These are phyloP conservation scores for Pyrenophora teres DNA, from an alignment of 2,329 filamentous ascomycete species.

Conservation along the genomic window DNA sequence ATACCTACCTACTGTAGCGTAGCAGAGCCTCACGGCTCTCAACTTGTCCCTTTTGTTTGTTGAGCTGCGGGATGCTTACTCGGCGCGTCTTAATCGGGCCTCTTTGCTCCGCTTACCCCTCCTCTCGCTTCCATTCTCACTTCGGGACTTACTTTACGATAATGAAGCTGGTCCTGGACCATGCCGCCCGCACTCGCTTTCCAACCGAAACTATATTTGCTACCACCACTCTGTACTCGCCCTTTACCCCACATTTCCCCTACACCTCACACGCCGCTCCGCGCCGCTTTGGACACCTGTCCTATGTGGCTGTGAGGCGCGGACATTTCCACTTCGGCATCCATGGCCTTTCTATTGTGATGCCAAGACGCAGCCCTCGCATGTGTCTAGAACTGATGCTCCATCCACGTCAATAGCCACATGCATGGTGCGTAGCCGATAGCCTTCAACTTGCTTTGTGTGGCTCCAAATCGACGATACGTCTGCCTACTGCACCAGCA, in stretches of 20 bases:
- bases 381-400: constrained; percentile 6
- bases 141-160: constrained; percentile 11
- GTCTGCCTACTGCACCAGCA: background rate
- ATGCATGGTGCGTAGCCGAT: constrained; percentile 9
- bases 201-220: constrained; percentile 3
- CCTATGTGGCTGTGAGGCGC: constrained; percentile 11
- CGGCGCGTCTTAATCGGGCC: constrained; percentile 12
- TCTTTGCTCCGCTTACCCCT: constrained; percentile 17
- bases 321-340: constrained; percentile 8
- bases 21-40: constrained; percentile 14
- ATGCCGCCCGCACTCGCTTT: constrained; percentile 2
- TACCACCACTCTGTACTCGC: no score
- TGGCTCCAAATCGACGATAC: constrained; percentile 10
- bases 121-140: constrained; percentile 11
- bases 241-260: constrained; percentile 13
- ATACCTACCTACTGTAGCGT: constrained; percentile 1
- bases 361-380: constrained; percentile 10
- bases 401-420: constrained; percentile 6
- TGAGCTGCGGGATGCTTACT: constrained; percentile 15
- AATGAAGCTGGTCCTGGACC: no score
- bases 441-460: background rate
- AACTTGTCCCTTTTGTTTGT: constrained; percentile 8
- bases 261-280: constrained; percentile 3
- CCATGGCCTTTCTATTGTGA: constrained; percentile 5
- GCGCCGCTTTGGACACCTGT: constrained; percentile 10